Percentiles rank a stretch among this genome's conserved stretches.
These are phyloP conservation scores for Cladorrhinum sp. DNA, from an alignment of 2,329 filamentous ascomycete genomes.

Conservation along the genomic window DNA sequence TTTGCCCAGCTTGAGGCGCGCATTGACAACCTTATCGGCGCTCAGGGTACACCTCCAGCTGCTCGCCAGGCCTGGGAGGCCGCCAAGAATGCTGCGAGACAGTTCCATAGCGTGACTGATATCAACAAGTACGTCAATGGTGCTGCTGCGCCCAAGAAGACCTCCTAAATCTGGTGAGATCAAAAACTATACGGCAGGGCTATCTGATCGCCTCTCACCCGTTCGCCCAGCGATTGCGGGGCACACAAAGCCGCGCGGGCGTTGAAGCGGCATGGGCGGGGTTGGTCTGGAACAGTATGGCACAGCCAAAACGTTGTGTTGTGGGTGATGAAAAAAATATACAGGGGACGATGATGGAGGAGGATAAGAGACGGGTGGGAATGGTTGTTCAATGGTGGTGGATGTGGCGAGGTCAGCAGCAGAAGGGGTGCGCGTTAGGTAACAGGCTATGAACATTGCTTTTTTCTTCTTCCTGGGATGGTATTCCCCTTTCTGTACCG, in stretches of 20 bases:
- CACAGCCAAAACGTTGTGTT: no score
- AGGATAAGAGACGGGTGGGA: neutral
- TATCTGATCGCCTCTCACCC: no score
- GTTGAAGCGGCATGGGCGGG: neutral
- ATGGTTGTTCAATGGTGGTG: neutral
- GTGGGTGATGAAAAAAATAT: no score
- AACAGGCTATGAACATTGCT: neutral
- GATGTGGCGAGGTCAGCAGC: no score
- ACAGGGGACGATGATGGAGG: no score
- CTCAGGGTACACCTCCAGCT: slow-evolving; percentile 80
- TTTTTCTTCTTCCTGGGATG: neutral
- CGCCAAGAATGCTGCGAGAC: slow-evolving; percentile 68
- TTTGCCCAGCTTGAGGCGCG: slow-evolving; percentile 70
- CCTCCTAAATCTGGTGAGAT: slow-evolving; percentile 44
- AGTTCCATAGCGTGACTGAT: slow-evolving; percentile 79
- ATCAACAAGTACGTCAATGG: slow-evolving; percentile 67
- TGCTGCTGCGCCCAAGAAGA: slow-evolving; percentile 62
- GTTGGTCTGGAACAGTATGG: neutral
- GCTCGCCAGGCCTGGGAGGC: slow-evolving; percentile 77
- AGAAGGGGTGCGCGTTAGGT: neutral
- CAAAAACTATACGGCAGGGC: neutral
- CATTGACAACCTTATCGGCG: slow-evolving; percentile 76
- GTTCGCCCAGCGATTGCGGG: no score
- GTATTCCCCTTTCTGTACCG: neutral
- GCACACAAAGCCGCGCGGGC: no score